A percentile compares a stretch with the other conserved stretches of the same genome.
These are phyloP conservation scores for Pseudogymnoascus sp. DNA, from an alignment of 2,329 filamentous ascomycete species.

Conservation along the genomic window DNA sequence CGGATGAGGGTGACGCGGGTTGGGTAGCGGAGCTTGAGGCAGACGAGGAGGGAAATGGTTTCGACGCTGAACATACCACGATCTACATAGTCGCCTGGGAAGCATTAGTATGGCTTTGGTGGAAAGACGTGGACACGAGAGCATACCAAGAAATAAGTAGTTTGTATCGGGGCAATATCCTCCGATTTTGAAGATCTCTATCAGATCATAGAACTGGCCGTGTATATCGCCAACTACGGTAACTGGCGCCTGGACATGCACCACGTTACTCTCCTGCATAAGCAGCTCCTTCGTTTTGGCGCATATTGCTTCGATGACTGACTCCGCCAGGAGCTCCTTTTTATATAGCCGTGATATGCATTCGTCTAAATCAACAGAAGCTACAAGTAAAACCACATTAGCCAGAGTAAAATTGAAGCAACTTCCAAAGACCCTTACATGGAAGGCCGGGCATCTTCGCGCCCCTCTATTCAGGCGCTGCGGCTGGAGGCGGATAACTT, in stretches of 20 bases:
- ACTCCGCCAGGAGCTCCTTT: slow-evolving; percentile 93
- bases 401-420: background rate
- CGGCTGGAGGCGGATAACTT: slow-evolving; percentile 21
- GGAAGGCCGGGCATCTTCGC: slow-evolving; percentile 47
- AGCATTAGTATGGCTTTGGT: slow-evolving; percentile 11
- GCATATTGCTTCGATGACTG: slow-evolving; percentile 97
- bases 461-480: slow-evolving; percentile 19
- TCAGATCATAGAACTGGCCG: slow-evolving; percentile 96
- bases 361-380: slow-evolving; percentile 95
- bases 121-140: background rate
- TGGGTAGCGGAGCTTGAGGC: slow-evolving; percentile 93
- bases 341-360: slow-evolving; percentile 95
- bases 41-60: slow-evolving; percentile 95
- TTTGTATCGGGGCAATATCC: slow-evolving; percentile 97
- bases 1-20: slow-evolving; percentile 92
- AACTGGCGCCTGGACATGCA: slow-evolving; percentile 89
- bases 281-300: slow-evolving; percentile 97
- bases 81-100: slow-evolving; percentile 87
- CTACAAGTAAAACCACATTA: slow-evolving; percentile 37
- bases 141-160: slow-evolving; percentile 83
- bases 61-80: slow-evolving; percentile 98
- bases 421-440: slow-evolving; percentile 33
- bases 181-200: slow-evolving; percentile 98
- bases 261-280: slow-evolving; percentile 99
- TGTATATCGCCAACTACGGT: slow-evolving; percentile 98